Percentiles rank a stretch among this genome's conserved stretches.
These are phyloP conservation scores for Epichloe uncinata DNA, from an alignment of 2,329 filamentous ascomycete genomes.

Conservation along the genomic window DNA sequence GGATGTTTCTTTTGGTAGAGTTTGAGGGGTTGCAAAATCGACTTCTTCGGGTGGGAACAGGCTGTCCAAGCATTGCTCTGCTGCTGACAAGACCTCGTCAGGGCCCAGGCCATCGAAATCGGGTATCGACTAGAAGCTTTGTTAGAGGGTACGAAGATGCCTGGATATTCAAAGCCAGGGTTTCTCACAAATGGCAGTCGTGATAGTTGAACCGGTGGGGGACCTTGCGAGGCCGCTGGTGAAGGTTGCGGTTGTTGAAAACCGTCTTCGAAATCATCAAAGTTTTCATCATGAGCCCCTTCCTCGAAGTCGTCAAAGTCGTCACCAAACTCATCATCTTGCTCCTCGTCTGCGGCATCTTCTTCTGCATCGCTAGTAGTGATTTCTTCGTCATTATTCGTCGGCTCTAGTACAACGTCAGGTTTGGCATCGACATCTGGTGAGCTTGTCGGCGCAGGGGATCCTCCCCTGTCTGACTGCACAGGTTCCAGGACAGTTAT, in stretches of 20 bases:
- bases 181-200: constrained; percentile 32
- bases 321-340: constrained; percentile 38
- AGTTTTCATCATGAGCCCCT: constrained; percentile 40
- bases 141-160: constrained; percentile 9
- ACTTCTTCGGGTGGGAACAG: constrained; percentile 49
- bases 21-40: constrained; percentile 35
- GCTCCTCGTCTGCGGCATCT: neutral
- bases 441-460: neutral
- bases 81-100: constrained; percentile 46
- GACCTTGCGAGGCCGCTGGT: constrained; percentile 15
- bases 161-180: neutral
- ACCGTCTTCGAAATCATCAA: constrained; percentile 60
- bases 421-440: constrained; percentile 36
- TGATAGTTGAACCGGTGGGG: constrained; percentile 23
- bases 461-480: neutral
- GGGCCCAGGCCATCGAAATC: constrained; percentile 50
- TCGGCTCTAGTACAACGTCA: constrained; percentile 30
- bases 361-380: neutral
- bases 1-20: constrained; percentile 40
- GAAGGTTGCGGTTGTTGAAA: constrained; percentile 42
- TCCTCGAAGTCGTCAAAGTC: constrained; percentile 52
- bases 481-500: constrained; percentile 35
- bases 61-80: constrained; percentile 52
- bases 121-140: constrained; percentile 44
- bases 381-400: neutral